phyloP scores from a whole-genome alignment of 2,329 filamentous ascomycete species.

The Fusarium chuoi region DNA sequence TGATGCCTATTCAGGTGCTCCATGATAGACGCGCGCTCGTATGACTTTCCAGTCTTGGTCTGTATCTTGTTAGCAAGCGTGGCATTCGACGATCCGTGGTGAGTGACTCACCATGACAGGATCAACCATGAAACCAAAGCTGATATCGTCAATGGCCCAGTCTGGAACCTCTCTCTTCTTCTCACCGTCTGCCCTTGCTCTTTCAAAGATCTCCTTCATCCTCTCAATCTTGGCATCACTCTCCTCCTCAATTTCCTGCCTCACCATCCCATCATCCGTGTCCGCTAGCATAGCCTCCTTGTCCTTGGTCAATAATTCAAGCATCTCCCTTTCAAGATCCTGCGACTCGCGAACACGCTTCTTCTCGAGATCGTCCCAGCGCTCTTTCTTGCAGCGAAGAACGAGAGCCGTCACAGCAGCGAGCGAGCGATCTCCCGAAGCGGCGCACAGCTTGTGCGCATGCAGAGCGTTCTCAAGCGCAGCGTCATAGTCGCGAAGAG shows the following conservation, averaged over 20 bases:
- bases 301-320: slow-evolving; percentile 61
- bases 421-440: slow-evolving; percentile 72
- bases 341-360: slow-evolving; percentile 65
- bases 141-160: slow-evolving; percentile 81
- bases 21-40: slow-evolving; percentile 85
- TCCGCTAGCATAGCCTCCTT: slow-evolving; percentile 55
- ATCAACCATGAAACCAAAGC: slow-evolving; percentile 78
- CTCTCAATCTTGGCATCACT: slow-evolving; percentile 57
- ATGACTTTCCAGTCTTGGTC: slow-evolving; percentile 90
- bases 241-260: slow-evolving; percentile 59
- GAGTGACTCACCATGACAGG: slow-evolving; percentile 65
- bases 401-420: slow-evolving; percentile 78
- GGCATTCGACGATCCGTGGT: background rate
- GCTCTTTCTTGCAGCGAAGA: slow-evolving; percentile 82
- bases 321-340: slow-evolving; percentile 69
- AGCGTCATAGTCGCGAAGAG: slow-evolving; percentile 70
- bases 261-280: slow-evolving; percentile 59
- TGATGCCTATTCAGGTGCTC: slow-evolving; percentile 82
- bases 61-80: slow-evolving; percentile 40
- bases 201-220: slow-evolving; percentile 63
- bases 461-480: slow-evolving; percentile 75
- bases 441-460: slow-evolving; percentile 78
- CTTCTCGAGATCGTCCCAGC: slow-evolving; percentile 82
- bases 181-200: slow-evolving; percentile 56
- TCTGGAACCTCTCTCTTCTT: slow-evolving; percentile 73